phyloP scores from a whole-genome alignment of 768 basidiomycete genomes.

The Mrakia blollopis region DNA sequence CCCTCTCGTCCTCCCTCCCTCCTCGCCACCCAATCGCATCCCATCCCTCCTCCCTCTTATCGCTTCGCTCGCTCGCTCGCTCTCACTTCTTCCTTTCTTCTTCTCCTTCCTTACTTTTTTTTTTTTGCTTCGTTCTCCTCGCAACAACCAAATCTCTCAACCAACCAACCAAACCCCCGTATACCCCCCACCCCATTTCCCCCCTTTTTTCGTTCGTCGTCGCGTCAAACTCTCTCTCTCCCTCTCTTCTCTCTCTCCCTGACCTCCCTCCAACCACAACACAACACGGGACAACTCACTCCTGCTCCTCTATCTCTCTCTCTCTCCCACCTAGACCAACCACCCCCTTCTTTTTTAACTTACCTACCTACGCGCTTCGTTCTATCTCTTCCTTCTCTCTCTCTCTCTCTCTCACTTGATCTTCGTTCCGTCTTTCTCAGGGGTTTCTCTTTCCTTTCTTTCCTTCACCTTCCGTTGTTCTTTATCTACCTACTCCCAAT shows the following conservation, averaged over 20 bases:
- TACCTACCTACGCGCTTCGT: not conserved
- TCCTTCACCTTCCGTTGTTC: not conserved
- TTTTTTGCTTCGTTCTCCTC: no score
- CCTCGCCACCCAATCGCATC: not conserved
- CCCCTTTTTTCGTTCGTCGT: no score
- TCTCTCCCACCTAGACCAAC: not conserved
- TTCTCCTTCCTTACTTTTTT: no score
- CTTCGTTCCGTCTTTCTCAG: not conserved
- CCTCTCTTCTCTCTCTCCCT: not conserved
- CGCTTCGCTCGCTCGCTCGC: not conserved
- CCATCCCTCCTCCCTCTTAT: not conserved
- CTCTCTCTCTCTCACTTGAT: not conserved
- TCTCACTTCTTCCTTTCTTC: no score
- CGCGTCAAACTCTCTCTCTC: not conserved
- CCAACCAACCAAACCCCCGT: no score
- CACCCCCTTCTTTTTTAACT: not conserved
- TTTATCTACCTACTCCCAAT: no score
- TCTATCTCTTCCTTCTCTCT: not conserved
- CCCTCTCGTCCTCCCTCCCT: not conserved
- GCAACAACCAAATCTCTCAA: no score
- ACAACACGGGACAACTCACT: not conserved
- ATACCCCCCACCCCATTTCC: no score
- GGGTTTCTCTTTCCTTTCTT: not conserved
- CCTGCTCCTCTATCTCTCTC: not conserved
- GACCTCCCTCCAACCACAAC: no score